phyloP scores from a whole-genome alignment of 164 flowering plant species.

The Magnolia changhungtana region DNA sequence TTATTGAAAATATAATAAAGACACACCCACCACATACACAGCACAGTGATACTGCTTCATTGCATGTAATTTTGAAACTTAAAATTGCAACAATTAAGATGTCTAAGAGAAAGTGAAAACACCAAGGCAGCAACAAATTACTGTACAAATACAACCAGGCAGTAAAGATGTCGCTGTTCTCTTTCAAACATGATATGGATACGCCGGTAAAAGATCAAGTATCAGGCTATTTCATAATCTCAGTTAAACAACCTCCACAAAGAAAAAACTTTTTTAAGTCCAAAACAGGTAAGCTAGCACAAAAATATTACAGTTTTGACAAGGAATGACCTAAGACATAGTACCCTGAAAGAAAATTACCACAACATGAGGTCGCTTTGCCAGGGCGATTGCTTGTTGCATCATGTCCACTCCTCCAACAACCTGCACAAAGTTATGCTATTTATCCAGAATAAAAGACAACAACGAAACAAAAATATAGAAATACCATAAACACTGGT shows the following conservation, averaged over 20 bases:
- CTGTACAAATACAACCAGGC: too few relatives aligned
- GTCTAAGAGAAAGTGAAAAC: not conserved
- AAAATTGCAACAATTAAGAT: not conserved
- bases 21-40: not conserved
- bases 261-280: not conserved
- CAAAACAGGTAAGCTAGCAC: not conserved
- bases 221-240: not conserved
- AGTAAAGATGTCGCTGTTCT: too few relatives aligned
- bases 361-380: conserved; percentile 76
- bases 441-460: not conserved
- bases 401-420: conserved; percentile 83
- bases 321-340: not conserved
- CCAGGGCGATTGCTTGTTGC: conserved; percentile 62
- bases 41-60: not conserved
- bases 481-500: not conserved
- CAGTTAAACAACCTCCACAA: not conserved
- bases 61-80: not conserved
- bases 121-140: too few relatives aligned
- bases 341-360: conserved; percentile 27
- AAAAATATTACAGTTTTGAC: not conserved
- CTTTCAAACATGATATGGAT: too few relatives aligned
- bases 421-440: conserved; percentile 40
- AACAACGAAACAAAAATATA: not conserved
- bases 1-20: too few relatives aligned
- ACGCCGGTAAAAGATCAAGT: not conserved